phyloP scores from a whole-genome alignment of 345 rosid genomes.

The Hypericum perforatum region DNA sequence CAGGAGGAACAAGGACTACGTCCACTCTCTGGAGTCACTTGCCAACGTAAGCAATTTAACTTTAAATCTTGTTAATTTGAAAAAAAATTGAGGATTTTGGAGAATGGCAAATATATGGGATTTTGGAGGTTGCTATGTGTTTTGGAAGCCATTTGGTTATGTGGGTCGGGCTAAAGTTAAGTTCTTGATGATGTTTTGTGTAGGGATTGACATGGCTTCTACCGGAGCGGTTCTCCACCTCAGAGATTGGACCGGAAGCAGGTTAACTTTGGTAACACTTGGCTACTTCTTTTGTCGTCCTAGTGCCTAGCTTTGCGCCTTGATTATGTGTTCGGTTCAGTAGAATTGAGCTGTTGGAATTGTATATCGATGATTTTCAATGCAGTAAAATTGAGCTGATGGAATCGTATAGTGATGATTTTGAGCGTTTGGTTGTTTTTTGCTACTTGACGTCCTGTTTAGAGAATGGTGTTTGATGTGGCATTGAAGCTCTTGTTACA shows the following conservation, averaged over 20 bases:
- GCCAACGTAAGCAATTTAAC: conserved; percentile 54
- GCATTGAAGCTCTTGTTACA: conserved; percentile 18
- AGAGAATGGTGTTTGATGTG: conserved; percentile 7
- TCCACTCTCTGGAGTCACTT: conserved; percentile 80
- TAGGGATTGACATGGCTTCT: conserved; percentile 98
- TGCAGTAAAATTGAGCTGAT: too few species aligned
- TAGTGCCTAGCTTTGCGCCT: too few species aligned
- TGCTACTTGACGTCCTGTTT: conserved; percentile 1
- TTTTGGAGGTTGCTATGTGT: too few species aligned
- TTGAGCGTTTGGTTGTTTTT: neutral
- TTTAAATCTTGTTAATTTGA: too few species aligned
- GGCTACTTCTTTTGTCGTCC: conserved; percentile 36
- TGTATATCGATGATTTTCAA: too few species aligned
- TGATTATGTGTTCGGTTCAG: too few species aligned
- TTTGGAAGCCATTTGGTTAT: neutral
- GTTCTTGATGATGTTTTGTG: conserved; percentile 5
- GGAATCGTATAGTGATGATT: too few species aligned
- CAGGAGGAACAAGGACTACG: conserved; percentile 71
- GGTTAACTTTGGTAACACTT: conserved; percentile 82
- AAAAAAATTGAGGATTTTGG: too few species aligned
- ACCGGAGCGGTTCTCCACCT: conserved; percentile 74
- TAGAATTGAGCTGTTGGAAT: too few species aligned
- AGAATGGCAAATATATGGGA: too few species aligned
- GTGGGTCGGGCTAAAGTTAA: neutral
- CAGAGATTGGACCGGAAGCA: too few species aligned